phyloP scores from a whole-genome alignment of 2,329 filamentous ascomycete genomes.

The Chaetomium sp. region DNA sequence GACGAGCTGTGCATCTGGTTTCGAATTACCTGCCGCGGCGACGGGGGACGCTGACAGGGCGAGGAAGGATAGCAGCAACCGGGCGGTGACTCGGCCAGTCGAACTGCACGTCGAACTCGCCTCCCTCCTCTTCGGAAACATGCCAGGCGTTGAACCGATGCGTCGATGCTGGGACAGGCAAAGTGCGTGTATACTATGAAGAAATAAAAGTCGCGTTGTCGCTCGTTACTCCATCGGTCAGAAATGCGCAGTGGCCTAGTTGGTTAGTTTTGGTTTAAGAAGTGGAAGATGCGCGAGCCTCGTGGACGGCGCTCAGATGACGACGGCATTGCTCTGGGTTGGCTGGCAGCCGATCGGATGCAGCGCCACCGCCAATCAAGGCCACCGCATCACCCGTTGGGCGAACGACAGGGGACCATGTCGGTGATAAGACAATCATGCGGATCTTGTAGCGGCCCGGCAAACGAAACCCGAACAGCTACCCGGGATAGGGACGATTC shows the following conservation, averaged over 20 bases:
- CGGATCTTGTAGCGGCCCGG: constrained; percentile 12
- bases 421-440: constrained; percentile 17
- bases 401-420: background rate
- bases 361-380: constrained; percentile 28
- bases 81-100: constrained; percentile 63
- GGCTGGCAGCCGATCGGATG: constrained; percentile 16
- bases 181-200: background rate
- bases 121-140: constrained; percentile 38
- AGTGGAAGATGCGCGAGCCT: constrained; percentile 12
- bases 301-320: constrained; percentile 22
- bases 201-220: background rate
- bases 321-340: constrained; percentile 21
- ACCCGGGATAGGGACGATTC: background rate
- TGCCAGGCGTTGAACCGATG: constrained; percentile 25
- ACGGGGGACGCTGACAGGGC: constrained; percentile 54
- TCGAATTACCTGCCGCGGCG: constrained; percentile 39
- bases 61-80: constrained; percentile 67
- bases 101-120: constrained; percentile 51
- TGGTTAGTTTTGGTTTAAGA: background rate
- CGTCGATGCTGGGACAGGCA: background rate
- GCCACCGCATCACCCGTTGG: background rate
- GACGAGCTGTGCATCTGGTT: constrained; percentile 45
- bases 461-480: background rate
- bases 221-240: constrained; percentile 9
- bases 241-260: background rate